Base-by-base conservation (phyloP, 2,329 filamentous ascomycete genomes). In the Colletotrichum limetticola region DNA sequence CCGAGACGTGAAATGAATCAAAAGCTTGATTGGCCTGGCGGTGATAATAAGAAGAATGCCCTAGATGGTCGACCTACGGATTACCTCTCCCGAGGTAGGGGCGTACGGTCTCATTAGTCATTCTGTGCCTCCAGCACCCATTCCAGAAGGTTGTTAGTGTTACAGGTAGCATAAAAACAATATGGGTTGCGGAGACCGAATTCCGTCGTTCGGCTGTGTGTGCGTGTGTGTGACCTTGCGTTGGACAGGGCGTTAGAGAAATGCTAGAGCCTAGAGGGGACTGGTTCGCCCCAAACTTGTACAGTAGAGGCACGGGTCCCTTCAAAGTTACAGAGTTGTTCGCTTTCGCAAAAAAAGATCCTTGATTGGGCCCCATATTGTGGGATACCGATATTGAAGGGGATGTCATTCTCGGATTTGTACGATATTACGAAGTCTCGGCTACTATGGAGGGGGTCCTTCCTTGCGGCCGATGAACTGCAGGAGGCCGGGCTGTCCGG, bases 341-440 rank as follows among this genome's bases (percentile, higher is more conserved):
- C 70, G 30, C 42, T 60, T 49, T 70, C 59, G 70, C 30, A 60
- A 69, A 69, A 14, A 42, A 28, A 24, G 11, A 14, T 26, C 42
- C 32, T 58, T 64, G 42, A 55, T 53, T 59, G 69, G 57, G 32
- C 55, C 59, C 49, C 30, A 28, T 60, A 64, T 60, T 69, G 58
- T 59, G 69, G 57, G 37, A 72, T 63, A 32, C 70, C 53, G 59
- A 69, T 37, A 64, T 69, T 69, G 52, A 52, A 69, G 37, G 65
- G 42, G 55, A 58, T 53, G 68, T 16, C 26, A 70, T 49, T 59
- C n/a, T 24, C 24, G 24, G 35, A 16, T 22, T 9, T 53, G 30
- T 63, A 53, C 61, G 61, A 63, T n/a, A 49, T 19, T 49, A 49
- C 42, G 42, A 49, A n/a, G 37, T 11, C 42, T 66, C 62, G 62